Evolutionary conservation across 2,329 filamentous ascomycete species (phyloP).

Genomic region (Zymoseptoria passerinii): DNA sequence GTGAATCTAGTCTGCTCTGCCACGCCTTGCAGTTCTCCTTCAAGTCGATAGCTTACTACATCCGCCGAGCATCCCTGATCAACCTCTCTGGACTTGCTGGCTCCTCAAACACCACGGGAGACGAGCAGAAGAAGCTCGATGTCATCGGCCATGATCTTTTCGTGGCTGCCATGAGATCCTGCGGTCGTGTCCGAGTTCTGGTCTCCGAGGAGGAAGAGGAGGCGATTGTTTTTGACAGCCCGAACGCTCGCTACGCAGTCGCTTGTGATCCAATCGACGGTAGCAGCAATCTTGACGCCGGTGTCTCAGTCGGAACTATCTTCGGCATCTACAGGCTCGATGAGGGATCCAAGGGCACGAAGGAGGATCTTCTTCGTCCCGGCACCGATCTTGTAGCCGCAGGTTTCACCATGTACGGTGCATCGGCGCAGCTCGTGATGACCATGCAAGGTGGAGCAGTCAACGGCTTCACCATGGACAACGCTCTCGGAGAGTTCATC

Average conservation of each 20-base stretch:
- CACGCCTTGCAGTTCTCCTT: conserved; percentile 98
- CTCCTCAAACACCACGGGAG: conserved; percentile 87
- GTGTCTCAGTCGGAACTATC: conserved; percentile 95
- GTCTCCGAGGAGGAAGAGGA: conserved; percentile 99
- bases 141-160: conserved; percentile 98
- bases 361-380: conserved; percentile 80
- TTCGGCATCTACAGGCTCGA: conserved; percentile 88
- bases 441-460: conserved; percentile 89
- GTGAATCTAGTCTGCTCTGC: conserved; percentile 65
- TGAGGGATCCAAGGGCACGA: conserved; percentile 63
- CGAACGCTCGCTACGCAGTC: conserved; percentile 76
- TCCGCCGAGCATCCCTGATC: conserved; percentile 87
- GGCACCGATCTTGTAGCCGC: conserved; percentile 86
- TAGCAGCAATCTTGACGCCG: conserved; percentile 92
- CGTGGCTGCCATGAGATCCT: conserved; percentile 88
- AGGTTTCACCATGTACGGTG: conserved; percentile 99
- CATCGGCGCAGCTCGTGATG: conserved; percentile 89
- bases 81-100: conserved; percentile 83
- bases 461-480: conserved; percentile 97
- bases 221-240: conserved; percentile 74
- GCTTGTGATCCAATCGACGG: conserved; percentile 98
- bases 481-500: conserved; percentile 95
- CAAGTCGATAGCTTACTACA: conserved; percentile 99
- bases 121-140: conserved; percentile 99
- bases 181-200: conserved; percentile 78